phyloP scores from a whole-genome alignment of 202 grass and related monocot species.

The Brachypodium distachyon region DNA sequence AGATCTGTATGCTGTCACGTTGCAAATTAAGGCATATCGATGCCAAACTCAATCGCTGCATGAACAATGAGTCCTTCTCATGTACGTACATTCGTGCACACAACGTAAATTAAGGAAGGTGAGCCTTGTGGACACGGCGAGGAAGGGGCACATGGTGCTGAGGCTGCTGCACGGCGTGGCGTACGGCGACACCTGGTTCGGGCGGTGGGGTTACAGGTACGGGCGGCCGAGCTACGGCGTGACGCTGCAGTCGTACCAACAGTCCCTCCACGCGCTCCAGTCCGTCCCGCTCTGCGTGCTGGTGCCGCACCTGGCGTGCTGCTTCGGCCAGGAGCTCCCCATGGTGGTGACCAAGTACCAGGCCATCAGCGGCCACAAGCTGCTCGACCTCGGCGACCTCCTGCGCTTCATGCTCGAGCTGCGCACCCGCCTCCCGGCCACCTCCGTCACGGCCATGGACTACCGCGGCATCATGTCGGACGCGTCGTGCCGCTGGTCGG shows the following conservation, averaged over 20 bases:
- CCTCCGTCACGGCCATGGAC: slow-evolving; percentile 47
- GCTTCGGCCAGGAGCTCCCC: slow-evolving; percentile 49
- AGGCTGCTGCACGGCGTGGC: slow-evolving; percentile 65
- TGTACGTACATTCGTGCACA: not conserved
- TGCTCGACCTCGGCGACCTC: slow-evolving; percentile 60
- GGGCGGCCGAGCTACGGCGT: slow-evolving; percentile 60
- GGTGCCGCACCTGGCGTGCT: slow-evolving; percentile 34
- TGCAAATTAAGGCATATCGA: not conserved
- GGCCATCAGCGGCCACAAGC: slow-evolving; percentile 51
- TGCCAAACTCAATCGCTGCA: not conserved
- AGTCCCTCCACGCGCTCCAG: slow-evolving; percentile 64
- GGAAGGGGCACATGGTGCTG: slow-evolving; percentile 70
- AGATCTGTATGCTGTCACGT: not conserved
- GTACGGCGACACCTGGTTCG: slow-evolving; percentile 83
- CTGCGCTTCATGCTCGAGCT: slow-evolving; percentile 87
- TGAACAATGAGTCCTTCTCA: not conserved
- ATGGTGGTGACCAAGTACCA: slow-evolving; percentile 73
- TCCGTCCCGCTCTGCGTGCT: slow-evolving; percentile 57
- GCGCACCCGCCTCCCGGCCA: slow-evolving; percentile 43
- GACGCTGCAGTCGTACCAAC: slow-evolving; percentile 45
- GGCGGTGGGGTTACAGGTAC: slow-evolving; percentile 74
- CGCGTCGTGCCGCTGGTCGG: slow-evolving; percentile 75
- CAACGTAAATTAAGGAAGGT: slow-evolving; percentile 39
- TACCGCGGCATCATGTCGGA: slow-evolving; percentile 67
- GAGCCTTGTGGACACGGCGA: slow-evolving; percentile 60